These are phyloP conservation scores for Hortaea werneckii DNA, from an alignment of 2,329 filamentous ascomycete species.

Conservation along the genomic window DNA sequence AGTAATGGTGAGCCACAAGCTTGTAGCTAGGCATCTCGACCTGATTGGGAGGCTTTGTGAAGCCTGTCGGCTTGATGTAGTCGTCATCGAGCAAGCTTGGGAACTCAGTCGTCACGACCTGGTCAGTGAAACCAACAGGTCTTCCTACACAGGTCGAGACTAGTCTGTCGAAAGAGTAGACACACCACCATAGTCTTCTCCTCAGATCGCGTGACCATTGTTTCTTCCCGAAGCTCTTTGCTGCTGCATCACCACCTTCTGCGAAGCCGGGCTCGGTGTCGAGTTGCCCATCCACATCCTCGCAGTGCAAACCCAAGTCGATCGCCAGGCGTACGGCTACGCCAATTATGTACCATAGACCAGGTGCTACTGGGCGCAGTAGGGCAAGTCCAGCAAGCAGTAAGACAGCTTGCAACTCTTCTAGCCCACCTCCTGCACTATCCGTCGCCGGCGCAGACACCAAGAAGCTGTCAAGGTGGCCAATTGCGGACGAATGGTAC, in stretches of 20 bases:
- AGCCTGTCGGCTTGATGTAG: conserved; percentile 72
- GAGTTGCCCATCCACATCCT: conserved; percentile 58
- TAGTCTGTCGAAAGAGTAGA: conserved; percentile 87
- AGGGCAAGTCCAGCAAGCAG: conserved; percentile 85
- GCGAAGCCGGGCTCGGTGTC: conserved; percentile 25
- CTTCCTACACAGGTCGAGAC: conserved; percentile 89
- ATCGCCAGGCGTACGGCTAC: conserved; percentile 84
- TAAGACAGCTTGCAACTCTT: conserved; percentile 88
- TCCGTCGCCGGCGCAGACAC: conserved; percentile 52
- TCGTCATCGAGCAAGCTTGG: conserved; percentile 80
- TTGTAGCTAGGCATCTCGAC: conserved; percentile 63
- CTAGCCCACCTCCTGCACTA: conserved; percentile 74
- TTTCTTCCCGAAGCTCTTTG: conserved; percentile 45
- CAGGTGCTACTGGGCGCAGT: conserved; percentile 80
- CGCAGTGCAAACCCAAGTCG: conserved; percentile 84
- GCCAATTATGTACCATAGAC: conserved; percentile 94
- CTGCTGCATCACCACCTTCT: no score
- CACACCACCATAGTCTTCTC: conserved; percentile 90
- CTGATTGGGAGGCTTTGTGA: conserved; percentile 51
- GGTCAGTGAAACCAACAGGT: conserved; percentile 90
- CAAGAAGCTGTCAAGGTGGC: conserved; percentile 80
- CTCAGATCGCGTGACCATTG: conserved; percentile 81
- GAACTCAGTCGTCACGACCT: conserved; percentile 91
- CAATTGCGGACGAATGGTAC: conserved; percentile 89
- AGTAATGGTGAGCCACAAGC: conserved; percentile 82